Base-by-base conservation (phyloP, 2,329 filamentous ascomycete species). In the Metarhizium brunneum region DNA sequence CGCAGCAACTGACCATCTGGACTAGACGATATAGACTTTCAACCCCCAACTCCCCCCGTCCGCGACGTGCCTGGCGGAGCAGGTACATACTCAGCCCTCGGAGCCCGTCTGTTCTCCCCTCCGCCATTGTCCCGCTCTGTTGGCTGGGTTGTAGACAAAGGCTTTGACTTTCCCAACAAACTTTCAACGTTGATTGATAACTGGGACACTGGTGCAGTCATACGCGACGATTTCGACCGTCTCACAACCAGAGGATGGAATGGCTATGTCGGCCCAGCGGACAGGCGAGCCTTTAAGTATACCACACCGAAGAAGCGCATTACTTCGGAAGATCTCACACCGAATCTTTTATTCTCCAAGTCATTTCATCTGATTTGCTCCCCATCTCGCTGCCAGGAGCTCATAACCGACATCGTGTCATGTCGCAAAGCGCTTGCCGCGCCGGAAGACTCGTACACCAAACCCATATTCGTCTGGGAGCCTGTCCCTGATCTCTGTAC, bases 161-260 rank as follows among this genome's bases (percentile, higher is more conserved):
- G 94, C 35, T 86, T 83, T 16, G 94, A 97, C 71, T 97, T 97
- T 62, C 92, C 92, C 0, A 60, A 74, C 0, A 72, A 80, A 13
- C 76, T 95, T 53, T 79, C 80, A 50, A 66, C 77, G 2, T 76
- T 81, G 47, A 84, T 99, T 61, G 72, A 79, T 14, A 78, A 81
- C 47, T 96, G 94, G 92, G 72, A 84, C 16, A 96, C 92, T 1
- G 82, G 82, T 6, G 88, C 83, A 20, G 65, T 90, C 16, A 74
- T 94, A 60, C 82, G 91, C 54, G 73, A 82, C 51, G 84, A 88
- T 54, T 75, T 77, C 1, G 69, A 78, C 6, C 83, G 89, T 29
- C 76, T 89, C 52, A 97, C 92, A 2, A 99, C 94, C 0, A 83
- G 90, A 49, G 92, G 88, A 49, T 96, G 90, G 90, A 97, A 97